These are phyloP conservation scores for Diatrype stigma DNA, from an alignment of 2,329 filamentous ascomycete species.

Conservation along the genomic window DNA sequence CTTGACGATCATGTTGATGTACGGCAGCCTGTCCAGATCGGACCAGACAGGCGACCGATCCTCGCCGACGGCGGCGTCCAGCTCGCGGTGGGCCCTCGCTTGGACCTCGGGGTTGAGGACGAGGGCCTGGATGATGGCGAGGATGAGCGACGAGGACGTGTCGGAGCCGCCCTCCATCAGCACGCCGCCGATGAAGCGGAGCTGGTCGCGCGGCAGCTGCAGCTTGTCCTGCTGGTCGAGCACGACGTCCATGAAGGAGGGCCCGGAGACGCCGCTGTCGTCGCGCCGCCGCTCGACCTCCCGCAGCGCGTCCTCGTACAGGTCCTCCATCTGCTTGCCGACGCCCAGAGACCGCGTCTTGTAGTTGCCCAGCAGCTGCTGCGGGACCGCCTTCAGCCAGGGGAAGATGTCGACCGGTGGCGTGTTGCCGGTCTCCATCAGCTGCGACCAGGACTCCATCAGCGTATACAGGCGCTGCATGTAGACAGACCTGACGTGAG, in stretches of 20 bases:
- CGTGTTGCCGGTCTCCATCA: constrained; percentile 43
- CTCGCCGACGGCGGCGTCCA: constrained; percentile 31
- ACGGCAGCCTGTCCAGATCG: constrained; percentile 34
- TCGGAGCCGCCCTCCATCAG: constrained; percentile 33
- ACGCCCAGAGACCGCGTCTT: constrained; percentile 31
- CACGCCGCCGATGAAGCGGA: constrained; percentile 31
- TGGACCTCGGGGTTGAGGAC: constrained; percentile 34
- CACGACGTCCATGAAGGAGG: constrained; percentile 11
- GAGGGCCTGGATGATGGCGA: constrained; percentile 38
- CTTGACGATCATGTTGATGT: constrained; percentile 35
- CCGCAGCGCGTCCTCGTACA: constrained; percentile 39
- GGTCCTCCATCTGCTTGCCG: constrained; percentile 34
- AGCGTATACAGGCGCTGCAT: constrained; percentile 11
- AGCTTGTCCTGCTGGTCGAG: constrained; percentile 22
- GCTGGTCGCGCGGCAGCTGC: constrained; percentile 25
- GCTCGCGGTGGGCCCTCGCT: constrained; percentile 33
- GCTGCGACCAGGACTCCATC: constrained; percentile 33
- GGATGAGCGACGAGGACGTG: constrained; percentile 30
- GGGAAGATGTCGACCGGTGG: constrained; percentile 47
- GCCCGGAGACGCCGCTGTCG: constrained; percentile 1
- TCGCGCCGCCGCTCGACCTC: constrained; percentile 23
- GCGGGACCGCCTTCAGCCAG: constrained; percentile 37
- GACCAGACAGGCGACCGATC: constrained; percentile 31
- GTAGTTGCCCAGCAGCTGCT: constrained; percentile 36
- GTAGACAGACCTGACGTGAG: constrained; percentile 1